These are phyloP conservation scores for Amoebophrya sp. DNA, from an alignment of 169 alveolate species.

Conservation along the genomic window DNA sequence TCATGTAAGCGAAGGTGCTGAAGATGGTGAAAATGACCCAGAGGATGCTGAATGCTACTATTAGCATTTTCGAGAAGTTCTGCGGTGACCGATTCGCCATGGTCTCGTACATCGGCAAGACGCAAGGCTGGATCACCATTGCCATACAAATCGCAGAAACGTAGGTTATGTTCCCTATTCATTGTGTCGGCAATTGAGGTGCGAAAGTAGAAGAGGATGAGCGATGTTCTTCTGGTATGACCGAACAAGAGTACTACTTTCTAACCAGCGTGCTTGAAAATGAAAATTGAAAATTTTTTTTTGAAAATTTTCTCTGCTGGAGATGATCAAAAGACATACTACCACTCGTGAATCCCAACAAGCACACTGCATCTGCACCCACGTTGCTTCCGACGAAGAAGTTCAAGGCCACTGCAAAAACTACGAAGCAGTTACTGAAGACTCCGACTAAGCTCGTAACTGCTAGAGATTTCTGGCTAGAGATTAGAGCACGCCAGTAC, in stretches of 20 bases:
- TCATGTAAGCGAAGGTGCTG: background rate
- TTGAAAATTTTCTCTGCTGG: too few relatives aligned
- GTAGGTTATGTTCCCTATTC: background rate
- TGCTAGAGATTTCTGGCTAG: background rate
- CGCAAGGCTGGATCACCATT: slow-evolving; percentile 1
- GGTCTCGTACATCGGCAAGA: slow-evolving; percentile 12
- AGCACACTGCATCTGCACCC: background rate
- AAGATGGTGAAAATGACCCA: background rate
- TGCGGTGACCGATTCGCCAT: background rate
- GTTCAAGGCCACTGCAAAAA: background rate
- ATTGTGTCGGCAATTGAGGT: too few relatives aligned
- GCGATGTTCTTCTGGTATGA: too few relatives aligned
- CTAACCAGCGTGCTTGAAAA: too few relatives aligned
- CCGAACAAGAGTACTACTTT: too few relatives aligned
- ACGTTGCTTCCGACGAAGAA: background rate
- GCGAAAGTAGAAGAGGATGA: too few relatives aligned
- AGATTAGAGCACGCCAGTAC: too few relatives aligned
- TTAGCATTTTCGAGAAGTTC: background rate
- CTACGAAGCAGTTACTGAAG: background rate
- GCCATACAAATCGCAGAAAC: background rate
- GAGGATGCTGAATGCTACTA: background rate
- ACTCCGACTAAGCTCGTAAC: background rate
- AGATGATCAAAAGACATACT: too few relatives aligned
- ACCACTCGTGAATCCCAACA: background rate
- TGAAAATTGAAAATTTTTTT: too few relatives aligned